A percentile compares a stretch with the other conserved stretches of the same genome.
Evolutionary conservation across 495 filamentous ascomycete genomes (phyloP).

Genomic region (Tuber indicum): DNA sequence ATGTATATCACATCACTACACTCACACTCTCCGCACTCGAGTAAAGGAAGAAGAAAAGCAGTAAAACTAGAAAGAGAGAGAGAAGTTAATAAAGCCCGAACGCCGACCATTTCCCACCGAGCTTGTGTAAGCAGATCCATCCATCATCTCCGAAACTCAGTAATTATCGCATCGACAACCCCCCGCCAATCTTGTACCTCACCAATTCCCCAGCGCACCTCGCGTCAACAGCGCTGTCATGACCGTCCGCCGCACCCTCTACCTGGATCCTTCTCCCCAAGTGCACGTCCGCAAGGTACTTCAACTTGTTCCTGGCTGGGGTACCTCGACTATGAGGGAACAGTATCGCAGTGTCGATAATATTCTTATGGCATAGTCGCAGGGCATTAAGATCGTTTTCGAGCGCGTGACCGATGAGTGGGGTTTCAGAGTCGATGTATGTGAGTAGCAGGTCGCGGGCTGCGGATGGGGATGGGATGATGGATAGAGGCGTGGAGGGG

Average conservation of each 20-base stretch:
- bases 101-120: neutral
- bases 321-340: conserved; percentile 71
- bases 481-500: conserved; percentile 30
- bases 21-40: neutral
- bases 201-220: conserved; percentile 81
- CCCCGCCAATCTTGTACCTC: conserved; percentile 55
- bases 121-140: neutral
- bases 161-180: conserved; percentile 50
- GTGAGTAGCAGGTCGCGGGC: conserved; percentile 69
- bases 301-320: conserved; percentile 69
- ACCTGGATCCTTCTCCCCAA: conserved; percentile 73
- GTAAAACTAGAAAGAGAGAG: neutral
- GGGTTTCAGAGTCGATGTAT: conserved; percentile 64
- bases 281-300: conserved; percentile 56
- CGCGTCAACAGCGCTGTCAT: conserved; percentile 87
- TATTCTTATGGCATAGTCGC: conserved; percentile 72
- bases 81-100: neutral
- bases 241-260: conserved; percentile 57
- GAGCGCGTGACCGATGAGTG: conserved; percentile 84
- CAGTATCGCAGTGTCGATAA: conserved; percentile 81
- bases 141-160: neutral
- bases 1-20: too few relatives aligned
- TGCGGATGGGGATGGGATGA: conserved; percentile 61
- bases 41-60: neutral
- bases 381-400: conserved; percentile 87